Percentiles rank a stretch among this genome's conserved stretches.
Evolutionary conservation across 768 basidiomycete species (phyloP).

Genomic region (Strobilomyces echinocephalus): DNA sequence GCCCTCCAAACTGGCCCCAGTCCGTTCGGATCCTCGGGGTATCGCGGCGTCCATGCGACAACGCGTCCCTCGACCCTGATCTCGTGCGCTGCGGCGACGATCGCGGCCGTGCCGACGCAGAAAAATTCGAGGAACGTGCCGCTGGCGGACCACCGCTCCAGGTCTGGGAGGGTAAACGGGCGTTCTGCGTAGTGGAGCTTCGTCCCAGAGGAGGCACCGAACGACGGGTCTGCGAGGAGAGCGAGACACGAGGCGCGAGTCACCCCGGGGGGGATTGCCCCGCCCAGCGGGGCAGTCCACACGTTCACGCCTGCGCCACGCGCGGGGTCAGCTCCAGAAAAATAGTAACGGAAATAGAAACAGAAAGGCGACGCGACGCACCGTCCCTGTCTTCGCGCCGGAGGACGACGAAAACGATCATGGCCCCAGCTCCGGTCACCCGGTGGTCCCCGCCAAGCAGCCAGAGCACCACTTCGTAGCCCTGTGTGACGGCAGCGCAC

Average conservation of each 20-base stretch:
- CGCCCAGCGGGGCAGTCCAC: conserved; percentile 84
- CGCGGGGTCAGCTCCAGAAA: not conserved
- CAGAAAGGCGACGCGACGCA: too few relatives aligned
- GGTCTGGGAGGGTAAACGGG: conserved; percentile 53
- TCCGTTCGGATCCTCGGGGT: conserved; percentile 32
- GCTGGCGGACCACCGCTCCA: conserved; percentile 50
- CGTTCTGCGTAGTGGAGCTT: conserved; percentile 45
- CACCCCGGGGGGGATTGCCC: conserved; percentile 89
- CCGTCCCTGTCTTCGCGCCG: conserved; percentile 51
- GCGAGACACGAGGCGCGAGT: conserved; percentile 84
- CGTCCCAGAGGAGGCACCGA: conserved; percentile 16
- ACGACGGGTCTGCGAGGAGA: conserved; percentile 31
- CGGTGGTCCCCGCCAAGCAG: conserved; percentile 55
- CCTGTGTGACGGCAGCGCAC: conserved; percentile 53
- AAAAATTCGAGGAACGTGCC: conserved; percentile 78
- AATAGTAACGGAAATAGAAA: too few relatives aligned
- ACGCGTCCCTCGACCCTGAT: conserved; percentile 71
- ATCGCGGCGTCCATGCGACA: conserved; percentile 58
- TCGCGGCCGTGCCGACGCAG: conserved; percentile 78
- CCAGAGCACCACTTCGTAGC: conserved; percentile 81
- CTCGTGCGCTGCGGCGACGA: conserved; percentile 65
- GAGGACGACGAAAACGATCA: conserved; percentile 77
- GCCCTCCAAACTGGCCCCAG: conserved; percentile 58
- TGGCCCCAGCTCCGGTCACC: conserved; percentile 62
- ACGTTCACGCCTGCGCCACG: conserved; percentile 50